Evolutionary conservation across 345 rosid species (phyloP).

Genomic region (Heritiera fomes): DNA sequence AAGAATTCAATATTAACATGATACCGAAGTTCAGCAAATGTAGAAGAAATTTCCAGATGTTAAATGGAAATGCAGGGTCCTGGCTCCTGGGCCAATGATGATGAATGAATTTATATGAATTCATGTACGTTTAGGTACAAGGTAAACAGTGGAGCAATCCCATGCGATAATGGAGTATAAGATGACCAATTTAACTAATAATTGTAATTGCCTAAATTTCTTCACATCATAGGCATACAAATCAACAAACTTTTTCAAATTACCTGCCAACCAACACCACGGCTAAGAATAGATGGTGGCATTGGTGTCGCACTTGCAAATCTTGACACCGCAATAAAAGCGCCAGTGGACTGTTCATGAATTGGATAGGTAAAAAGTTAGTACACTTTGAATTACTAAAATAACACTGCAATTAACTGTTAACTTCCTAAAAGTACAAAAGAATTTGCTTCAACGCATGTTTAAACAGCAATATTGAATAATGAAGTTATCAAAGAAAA

Average conservation of each 20-base stretch:
- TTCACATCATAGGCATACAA: neutral
- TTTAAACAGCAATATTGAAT: conserved; percentile 8
- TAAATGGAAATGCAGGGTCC: neutral
- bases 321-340: conserved; percentile 76
- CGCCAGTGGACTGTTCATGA: conserved; percentile 76
- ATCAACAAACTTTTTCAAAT: conserved; percentile 21
- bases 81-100: neutral
- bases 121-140: conserved; percentile 6
- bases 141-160: neutral
- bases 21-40: conserved; percentile 4
- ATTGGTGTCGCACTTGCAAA: conserved; percentile 90
- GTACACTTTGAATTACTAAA: conserved; percentile 10
- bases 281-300: conserved; percentile 92
- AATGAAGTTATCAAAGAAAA: neutral
- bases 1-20: conserved; percentile 14
- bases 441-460: conserved; percentile 10
- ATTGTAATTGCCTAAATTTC: neutral
- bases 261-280: conserved; percentile 99
- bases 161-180: neutral
- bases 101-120: neutral
- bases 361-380: conserved; percentile 19
- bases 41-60: neutral
- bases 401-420: conserved; percentile 2
- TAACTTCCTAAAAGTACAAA: conserved; percentile 4
- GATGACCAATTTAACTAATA: neutral